These are phyloP conservation scores for Ascochyta clinopodiicola DNA, from an alignment of 2,329 filamentous ascomycete genomes.

Conservation along the genomic window DNA sequence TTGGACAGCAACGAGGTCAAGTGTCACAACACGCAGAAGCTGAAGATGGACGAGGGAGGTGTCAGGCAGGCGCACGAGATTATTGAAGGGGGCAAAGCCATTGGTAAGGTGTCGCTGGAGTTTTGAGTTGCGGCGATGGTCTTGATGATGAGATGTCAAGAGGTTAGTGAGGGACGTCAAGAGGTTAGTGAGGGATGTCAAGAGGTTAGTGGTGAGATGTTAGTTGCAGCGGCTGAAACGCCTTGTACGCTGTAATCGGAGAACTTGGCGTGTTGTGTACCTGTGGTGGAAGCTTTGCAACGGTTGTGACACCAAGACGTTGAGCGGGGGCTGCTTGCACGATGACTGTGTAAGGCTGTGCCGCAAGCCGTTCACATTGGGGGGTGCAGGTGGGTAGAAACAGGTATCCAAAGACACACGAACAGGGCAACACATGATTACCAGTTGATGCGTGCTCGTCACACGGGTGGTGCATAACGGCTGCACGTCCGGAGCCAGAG, in stretches of 20 bases:
- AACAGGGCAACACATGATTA: slow-evolving; percentile 26
- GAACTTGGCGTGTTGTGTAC: background rate
- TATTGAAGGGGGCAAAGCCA: slow-evolving; percentile 47
- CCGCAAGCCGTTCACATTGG: too few species aligned
- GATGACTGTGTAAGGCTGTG: too few species aligned
- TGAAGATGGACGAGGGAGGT: slow-evolving; percentile 48
- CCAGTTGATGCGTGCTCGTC: slow-evolving; percentile 22
- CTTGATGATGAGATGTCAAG: too few species aligned
- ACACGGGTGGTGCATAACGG: slow-evolving; percentile 17
- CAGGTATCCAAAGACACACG: background rate
- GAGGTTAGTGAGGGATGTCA: background rate
- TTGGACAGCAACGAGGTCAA: slow-evolving; percentile 49
- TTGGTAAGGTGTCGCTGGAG: slow-evolving; percentile 47
- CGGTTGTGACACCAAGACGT: background rate
- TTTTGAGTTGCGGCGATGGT: background rate
- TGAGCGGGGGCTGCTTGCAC: too few species aligned
- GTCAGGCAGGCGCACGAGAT: slow-evolving; percentile 50
- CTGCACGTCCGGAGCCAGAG: slow-evolving; percentile 12
- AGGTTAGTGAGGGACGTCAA: background rate
- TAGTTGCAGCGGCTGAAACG: background rate
- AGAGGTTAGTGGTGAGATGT: background rate
- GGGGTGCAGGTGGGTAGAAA: background rate
- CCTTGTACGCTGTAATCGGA: background rate
- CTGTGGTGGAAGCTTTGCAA: background rate
- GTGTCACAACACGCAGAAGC: slow-evolving; percentile 48